phyloP scores from a whole-genome alignment of 768 basidiomycete species.

The Naganishia vishniacii region DNA sequence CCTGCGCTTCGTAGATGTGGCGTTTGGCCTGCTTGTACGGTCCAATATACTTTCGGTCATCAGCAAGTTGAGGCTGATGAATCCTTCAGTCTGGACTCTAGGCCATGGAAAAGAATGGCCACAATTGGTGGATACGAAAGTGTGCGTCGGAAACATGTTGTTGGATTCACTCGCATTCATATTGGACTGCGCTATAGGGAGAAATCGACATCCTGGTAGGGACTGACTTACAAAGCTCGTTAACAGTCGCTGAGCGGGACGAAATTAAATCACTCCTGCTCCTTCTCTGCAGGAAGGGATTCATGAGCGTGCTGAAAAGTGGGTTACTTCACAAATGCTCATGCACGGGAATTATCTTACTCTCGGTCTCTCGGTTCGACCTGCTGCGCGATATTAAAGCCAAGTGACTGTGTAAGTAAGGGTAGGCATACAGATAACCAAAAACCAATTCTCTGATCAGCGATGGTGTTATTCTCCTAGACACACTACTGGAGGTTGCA shows the following conservation, averaged over 20 bases:
- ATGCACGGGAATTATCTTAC: too few species aligned
- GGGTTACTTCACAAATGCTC: too few species aligned
- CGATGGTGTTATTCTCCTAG: too few species aligned
- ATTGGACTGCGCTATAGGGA: slow-evolving; percentile 31
- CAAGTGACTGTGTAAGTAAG: slow-evolving; percentile 41
- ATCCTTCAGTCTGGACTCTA: slow-evolving; percentile 41
- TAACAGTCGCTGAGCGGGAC: not conserved
- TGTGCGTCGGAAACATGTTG: too few species aligned
- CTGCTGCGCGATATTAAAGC: not conserved
- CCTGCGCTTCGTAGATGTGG: slow-evolving; percentile 35
- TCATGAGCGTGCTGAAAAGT: slow-evolving; percentile 40
- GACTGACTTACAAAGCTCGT: too few species aligned
- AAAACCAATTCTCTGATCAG: too few species aligned
- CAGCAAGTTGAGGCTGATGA: slow-evolving; percentile 1
- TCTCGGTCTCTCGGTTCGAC: too few species aligned
- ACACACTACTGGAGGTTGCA: slow-evolving; percentile 41
- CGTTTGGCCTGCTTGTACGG: slow-evolving; percentile 48
- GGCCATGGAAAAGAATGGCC: slow-evolving; percentile 45
- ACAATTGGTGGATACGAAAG: slow-evolving; percentile 31
- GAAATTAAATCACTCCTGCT: too few species aligned
- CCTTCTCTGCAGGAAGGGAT: slow-evolving; percentile 40
- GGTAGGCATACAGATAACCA: not conserved
- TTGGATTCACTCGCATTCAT: not conserved
- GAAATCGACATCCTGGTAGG: slow-evolving; percentile 47
- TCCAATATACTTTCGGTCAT: too few species aligned